Conservation (phyloP, 2,329 filamentous ascomycete species). For the Thyridium curvatum region DNA sequence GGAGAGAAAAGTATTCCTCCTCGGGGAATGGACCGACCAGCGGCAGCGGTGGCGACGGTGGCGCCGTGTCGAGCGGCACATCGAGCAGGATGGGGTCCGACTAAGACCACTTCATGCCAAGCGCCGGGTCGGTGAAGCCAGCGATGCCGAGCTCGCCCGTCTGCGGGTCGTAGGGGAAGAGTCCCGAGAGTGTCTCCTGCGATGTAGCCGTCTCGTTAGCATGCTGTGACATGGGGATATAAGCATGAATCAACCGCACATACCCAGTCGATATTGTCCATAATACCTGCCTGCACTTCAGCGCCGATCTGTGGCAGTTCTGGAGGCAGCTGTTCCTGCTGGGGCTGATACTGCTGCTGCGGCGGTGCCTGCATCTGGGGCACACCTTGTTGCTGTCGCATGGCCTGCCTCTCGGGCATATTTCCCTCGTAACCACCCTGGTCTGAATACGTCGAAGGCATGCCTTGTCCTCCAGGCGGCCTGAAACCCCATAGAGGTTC, state of each 20-base stretch:
- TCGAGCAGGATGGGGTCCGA: too few relatives aligned
- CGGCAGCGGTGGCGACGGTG: too few relatives aligned
- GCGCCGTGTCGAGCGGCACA: too few relatives aligned
- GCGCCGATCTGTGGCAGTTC: too few relatives aligned
- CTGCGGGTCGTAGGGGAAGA: constrained; percentile 30
- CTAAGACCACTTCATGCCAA: constrained; percentile 21
- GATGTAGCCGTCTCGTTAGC: too few relatives aligned
- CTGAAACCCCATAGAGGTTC: neutral
- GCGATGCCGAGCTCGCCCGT: constrained; percentile 30
- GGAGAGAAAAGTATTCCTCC: too few relatives aligned
- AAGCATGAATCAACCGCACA: constrained; percentile 20
- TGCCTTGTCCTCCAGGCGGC: constrained; percentile 8
- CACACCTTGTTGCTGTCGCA: too few relatives aligned
- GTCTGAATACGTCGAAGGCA: constrained; percentile 8
- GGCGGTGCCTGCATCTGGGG: too few relatives aligned
- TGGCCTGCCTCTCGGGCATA: too few relatives aligned
- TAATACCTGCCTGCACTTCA: constrained; percentile 11
- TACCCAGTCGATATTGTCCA: constrained; percentile 62
- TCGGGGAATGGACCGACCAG: too few relatives aligned
- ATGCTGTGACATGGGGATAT: too few relatives aligned
- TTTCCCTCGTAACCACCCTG: neutral
- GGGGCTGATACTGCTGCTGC: too few relatives aligned
- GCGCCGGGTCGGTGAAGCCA: constrained; percentile 28
- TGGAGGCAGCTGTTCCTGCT: constrained; percentile 1
- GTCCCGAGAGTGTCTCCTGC: constrained; percentile 22